Percentiles rank a stretch among this genome's conserved stretches.
Evolutionary conservation across 371 early-diverging fungal genomes (phyloP).

Genomic region (Neoconidiobolus thromboides): DNA sequence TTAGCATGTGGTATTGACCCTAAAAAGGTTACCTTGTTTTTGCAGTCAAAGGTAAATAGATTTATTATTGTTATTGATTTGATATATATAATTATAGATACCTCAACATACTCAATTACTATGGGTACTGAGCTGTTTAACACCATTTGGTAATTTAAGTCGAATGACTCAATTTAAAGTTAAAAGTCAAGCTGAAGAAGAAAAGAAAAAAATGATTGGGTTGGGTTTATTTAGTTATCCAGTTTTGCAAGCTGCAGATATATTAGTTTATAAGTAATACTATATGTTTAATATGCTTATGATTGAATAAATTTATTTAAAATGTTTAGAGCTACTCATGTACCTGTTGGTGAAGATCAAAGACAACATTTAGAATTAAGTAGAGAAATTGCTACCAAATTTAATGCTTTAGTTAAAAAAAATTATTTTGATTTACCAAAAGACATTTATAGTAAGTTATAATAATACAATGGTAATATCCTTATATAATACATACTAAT

Average conservation of each 20-base stretch:
- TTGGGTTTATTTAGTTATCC: conserved; percentile 83
- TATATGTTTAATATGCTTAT: neutral
- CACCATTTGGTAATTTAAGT: conserved; percentile 71
- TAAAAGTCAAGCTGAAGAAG: neutral
- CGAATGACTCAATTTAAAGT: conserved; percentile 95
- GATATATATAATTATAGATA: conserved; percentile 18
- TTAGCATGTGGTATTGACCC: conserved; percentile 81
- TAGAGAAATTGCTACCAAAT: conserved; percentile 44
- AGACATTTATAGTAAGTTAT: conserved; percentile 36
- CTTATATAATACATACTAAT: neutral
- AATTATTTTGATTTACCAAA: conserved; percentile 45
- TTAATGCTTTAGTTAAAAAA: conserved; percentile 45
- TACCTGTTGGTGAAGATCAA: conserved; percentile 92
- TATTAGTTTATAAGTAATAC: conserved; percentile 58
- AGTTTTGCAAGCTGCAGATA: conserved; percentile 87
- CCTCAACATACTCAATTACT: conserved; percentile 59
- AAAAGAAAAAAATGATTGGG: conserved; percentile 19
- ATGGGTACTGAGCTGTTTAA: conserved; percentile 73
- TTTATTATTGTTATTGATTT: neutral
- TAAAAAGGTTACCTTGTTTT: conserved; percentile 48
- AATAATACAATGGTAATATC: too few relatives aligned
- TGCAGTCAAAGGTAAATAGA: conserved; percentile 37
- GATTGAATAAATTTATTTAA: neutral
- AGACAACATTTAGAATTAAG: conserved; percentile 79
- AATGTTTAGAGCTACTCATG: conserved; percentile 45